These are phyloP conservation scores for Penicillium soppii DNA, from an alignment of 495 filamentous ascomycete genomes.

Conservation along the genomic window DNA sequence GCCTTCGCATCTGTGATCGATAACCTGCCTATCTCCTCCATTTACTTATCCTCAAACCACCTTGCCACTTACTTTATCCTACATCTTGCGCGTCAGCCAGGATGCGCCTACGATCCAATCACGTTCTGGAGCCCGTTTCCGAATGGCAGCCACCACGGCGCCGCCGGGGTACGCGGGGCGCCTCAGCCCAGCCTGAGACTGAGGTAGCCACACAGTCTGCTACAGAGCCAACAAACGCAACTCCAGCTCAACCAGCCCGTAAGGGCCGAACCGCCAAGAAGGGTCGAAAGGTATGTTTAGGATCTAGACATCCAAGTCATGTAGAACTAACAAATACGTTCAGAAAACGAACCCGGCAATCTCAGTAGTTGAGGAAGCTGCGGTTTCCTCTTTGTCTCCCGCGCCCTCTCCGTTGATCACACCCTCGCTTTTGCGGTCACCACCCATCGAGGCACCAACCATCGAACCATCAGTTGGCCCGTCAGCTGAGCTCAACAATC, in stretches of 20 bases:
- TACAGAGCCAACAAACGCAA: too few relatives aligned
- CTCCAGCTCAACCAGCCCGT: slow-evolving; percentile 6
- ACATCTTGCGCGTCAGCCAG: slow-evolving; percentile 1
- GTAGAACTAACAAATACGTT: too few relatives aligned
- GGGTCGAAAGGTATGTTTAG: not conserved
- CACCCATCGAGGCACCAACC: too few relatives aligned
- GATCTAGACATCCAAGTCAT: too few relatives aligned
- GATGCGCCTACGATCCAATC: slow-evolving; percentile 8
- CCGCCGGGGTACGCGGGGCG: slow-evolving; percentile 20
- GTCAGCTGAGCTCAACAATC: too few relatives aligned
- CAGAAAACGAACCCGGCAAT: too few relatives aligned
- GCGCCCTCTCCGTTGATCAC: too few relatives aligned
- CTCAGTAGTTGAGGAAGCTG: too few relatives aligned
- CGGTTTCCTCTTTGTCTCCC: too few relatives aligned
- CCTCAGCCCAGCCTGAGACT: slow-evolving; percentile 16
- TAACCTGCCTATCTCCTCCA: not conserved
- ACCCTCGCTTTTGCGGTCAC: too few relatives aligned
- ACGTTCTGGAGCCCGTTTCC: not conserved
- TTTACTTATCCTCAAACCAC: not conserved
- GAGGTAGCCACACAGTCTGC: not conserved
- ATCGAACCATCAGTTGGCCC: too few relatives aligned
- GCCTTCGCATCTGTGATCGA: slow-evolving; percentile 1
- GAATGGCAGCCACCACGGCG: slow-evolving; percentile 10
- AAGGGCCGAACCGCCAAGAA: slow-evolving; percentile 1
- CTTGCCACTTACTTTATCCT: not conserved